A percentile compares a stretch with the other conserved stretches of the same genome.
These are phyloP conservation scores for Botrytis paeoniae DNA, from an alignment of 2,329 filamentous ascomycete species.

Conservation along the genomic window DNA sequence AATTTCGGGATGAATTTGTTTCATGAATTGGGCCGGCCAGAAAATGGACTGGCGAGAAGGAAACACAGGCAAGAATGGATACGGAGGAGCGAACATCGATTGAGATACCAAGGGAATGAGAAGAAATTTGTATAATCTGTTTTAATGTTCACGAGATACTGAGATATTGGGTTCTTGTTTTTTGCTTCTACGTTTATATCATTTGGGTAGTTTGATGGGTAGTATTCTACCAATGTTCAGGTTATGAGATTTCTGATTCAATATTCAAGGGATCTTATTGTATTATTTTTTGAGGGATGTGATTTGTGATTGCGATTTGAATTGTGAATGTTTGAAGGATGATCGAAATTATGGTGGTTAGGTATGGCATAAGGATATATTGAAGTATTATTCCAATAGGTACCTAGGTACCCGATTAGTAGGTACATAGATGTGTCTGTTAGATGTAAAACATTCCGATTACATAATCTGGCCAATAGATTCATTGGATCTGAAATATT, in stretches of 20 bases:
- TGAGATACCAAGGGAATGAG: background rate
- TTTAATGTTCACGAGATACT: background rate
- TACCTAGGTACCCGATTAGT: too few species aligned
- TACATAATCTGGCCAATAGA: background rate
- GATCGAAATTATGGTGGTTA: background rate
- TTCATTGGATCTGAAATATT: too few species aligned
- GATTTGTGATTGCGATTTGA: background rate
- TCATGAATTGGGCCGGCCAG: background rate
- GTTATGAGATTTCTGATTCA: background rate
- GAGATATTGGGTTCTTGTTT: background rate
- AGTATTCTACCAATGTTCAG: too few species aligned
- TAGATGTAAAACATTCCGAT: background rate
- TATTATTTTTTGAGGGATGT: background rate
- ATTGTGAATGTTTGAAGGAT: background rate
- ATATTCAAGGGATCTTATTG: background rate
- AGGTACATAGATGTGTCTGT: too few species aligned
- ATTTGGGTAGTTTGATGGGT: background rate
- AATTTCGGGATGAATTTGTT: background rate
- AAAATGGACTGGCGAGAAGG: background rate
- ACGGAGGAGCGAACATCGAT: background rate
- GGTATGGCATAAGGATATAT: background rate
- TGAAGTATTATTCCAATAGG: background rate
- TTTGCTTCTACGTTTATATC: background rate
- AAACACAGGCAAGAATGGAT: background rate
- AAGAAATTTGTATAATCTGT: background rate